Percentiles rank a stretch among this genome's conserved stretches.
phyloP scores from a whole-genome alignment of 148 eudicot species.

The Talinum fruticosum region DNA sequence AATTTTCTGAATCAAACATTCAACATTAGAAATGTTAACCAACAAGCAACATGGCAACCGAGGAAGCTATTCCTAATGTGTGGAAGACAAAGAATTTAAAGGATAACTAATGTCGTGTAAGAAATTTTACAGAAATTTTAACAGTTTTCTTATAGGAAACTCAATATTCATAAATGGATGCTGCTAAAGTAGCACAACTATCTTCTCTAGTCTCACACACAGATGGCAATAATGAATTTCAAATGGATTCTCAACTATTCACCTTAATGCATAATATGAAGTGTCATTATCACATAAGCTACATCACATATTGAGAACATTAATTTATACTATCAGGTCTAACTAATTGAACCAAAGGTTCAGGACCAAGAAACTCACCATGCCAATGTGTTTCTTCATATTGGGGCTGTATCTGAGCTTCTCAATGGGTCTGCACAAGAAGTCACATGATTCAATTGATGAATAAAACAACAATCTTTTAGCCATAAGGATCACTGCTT shows the following conservation, averaged over 20 bases:
- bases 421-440: slow-evolving; percentile 78
- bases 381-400: slow-evolving; percentile 98
- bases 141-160: not conserved
- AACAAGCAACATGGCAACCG: not conserved
- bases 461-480: not conserved
- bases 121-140: too few relatives aligned
- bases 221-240: not conserved
- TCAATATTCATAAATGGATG: not conserved
- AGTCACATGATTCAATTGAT: slow-evolving; percentile 9
- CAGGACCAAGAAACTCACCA: slow-evolving; percentile 50
- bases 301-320: not conserved
- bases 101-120: not conserved
- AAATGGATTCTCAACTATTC: not conserved
- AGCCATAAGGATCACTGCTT: not conserved
- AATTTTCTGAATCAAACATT: not conserved
- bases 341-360: not conserved
- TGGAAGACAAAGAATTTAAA: not conserved
- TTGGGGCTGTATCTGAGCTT: slow-evolving; percentile 93
- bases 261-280: not conserved
- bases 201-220: not conserved
- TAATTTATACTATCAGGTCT: not conserved
- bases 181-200: too few relatives aligned
- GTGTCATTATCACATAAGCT: not conserved
- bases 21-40: not conserved
- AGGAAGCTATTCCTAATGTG: not conserved